Evolutionary conservation across 495 filamentous ascomycete genomes (phyloP), one percentile per base, ranked within the genome.

Genomic region (Penicillium ucsense): DNA sequence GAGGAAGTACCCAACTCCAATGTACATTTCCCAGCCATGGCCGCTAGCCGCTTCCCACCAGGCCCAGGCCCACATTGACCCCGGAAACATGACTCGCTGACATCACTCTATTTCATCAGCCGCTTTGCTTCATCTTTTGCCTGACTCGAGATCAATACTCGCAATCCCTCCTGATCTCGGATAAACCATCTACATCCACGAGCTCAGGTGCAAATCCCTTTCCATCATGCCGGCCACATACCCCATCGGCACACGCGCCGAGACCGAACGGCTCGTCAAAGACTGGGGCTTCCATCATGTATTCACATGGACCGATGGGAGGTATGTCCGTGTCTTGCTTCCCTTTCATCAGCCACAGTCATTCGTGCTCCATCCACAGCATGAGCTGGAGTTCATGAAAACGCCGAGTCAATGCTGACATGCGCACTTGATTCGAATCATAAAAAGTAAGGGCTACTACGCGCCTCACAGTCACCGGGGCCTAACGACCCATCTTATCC

Each of bases 231-330:
- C 49, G 29, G 53, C 64, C 30, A 61, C 43, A 10, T 71, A 73
- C 35, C 52, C 58, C 6, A 68, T 71, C 51, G 60, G 62, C n/a
- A 60, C 62, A n/a, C 71, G 66, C 45, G 50, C 54, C 11, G 73
- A 81, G 35, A 75, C 75, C 31, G 86, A 90, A 62, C 63, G 66
- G 33, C 67, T 85, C 36, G 87, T 92, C 32, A 68, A 73, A 29
- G 76, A 80, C 27, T 92, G 86, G 86, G 88, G 86, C 1, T 91
- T 89, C 62, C 52, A 55, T 2, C 72, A 81, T 57, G 83, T 89
- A 49, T 91, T 89, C 48, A 89, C 85, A 27, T 92, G 88, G 86
- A 79, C 75, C 5, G 88, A 94, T 69, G 70, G 78, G 29, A 80
- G 81, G 80, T 86, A 80, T 44, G 76, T 73, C 10, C 6, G 5